Evolutionary conservation across 2,329 filamentous ascomycete genomes (phyloP).

Genomic region (Talaromyces sp.): DNA sequence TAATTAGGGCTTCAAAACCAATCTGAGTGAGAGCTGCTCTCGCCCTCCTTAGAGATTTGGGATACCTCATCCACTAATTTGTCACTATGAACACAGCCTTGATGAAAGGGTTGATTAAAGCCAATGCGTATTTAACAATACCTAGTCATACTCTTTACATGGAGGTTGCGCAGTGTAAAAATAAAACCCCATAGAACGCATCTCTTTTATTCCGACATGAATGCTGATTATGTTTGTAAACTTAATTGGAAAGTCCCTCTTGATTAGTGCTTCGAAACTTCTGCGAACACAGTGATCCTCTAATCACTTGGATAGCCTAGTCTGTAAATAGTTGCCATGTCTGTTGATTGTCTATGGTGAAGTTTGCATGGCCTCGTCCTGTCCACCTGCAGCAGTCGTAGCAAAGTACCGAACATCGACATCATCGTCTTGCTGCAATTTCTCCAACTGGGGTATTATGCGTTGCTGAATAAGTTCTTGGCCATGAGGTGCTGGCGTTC

Average conservation of each 20-base stretch:
- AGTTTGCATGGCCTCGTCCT: slow-evolving; percentile 55
- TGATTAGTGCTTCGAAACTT: slow-evolving; percentile 20
- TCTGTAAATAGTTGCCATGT: not conserved
- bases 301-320: not conserved
- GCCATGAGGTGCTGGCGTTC: slow-evolving; percentile 63
- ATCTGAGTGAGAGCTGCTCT: not conserved
- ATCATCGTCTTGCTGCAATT: slow-evolving; percentile 94
- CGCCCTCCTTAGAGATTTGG: not conserved
- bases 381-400: slow-evolving; percentile 70
- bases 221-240: slow-evolving; percentile 39
- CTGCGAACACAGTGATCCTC: slow-evolving; percentile 18
- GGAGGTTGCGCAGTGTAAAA: not conserved
- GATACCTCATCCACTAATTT: not conserved
- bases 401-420: slow-evolving; percentile 98
- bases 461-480: slow-evolving; percentile 80
- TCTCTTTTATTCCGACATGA: slow-evolving; percentile 28
- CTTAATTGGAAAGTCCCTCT: slow-evolving; percentile 28
- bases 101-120: not conserved
- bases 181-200: slow-evolving; percentile 32
- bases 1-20: not conserved
- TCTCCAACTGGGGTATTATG: slow-evolving; percentile 85
- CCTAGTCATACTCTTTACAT: slow-evolving; percentile 10
- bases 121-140: slow-evolving; percentile 2
- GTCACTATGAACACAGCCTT: not conserved
- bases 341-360: slow-evolving; percentile 37